Evolutionary conservation across 1,139 yeast species (phyloP).

Genomic region (Geotrichum macrosporum): DNA sequence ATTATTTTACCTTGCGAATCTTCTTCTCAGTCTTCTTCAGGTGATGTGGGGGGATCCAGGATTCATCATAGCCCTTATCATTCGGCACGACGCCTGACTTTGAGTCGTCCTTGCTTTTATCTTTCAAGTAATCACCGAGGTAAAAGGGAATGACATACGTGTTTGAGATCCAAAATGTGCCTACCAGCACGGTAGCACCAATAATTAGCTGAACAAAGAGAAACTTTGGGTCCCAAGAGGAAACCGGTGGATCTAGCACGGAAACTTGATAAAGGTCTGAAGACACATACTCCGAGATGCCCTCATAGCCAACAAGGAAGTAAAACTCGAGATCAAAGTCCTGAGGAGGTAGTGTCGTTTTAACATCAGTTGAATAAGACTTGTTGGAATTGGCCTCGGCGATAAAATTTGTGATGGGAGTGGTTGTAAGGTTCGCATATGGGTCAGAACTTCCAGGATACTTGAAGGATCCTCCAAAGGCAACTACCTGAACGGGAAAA

Average conservation of each 20-base stretch:
- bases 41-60: slow-evolving; percentile 55
- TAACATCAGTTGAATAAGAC: slow-evolving; percentile 27
- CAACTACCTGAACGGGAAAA: slow-evolving; percentile 53
- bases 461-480: slow-evolving; percentile 68
- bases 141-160: slow-evolving; percentile 45
- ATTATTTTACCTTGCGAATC: slow-evolving; percentile 8
- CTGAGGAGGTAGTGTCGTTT: slow-evolving; percentile 52
- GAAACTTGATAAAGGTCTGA: slow-evolving; percentile 55
- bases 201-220: slow-evolving; percentile 58
- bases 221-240: slow-evolving; percentile 69
- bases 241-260: slow-evolving; percentile 60
- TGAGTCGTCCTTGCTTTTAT: slow-evolving; percentile 30
- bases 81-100: slow-evolving; percentile 36
- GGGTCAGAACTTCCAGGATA: slow-evolving; percentile 47
- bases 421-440: slow-evolving; percentile 50
- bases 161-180: slow-evolving; percentile 47
- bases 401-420: not conserved
- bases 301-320: slow-evolving; percentile 50
- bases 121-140: slow-evolving; percentile 32
- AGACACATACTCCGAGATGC: slow-evolving; percentile 49
- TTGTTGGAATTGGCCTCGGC: not conserved
- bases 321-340: slow-evolving; percentile 60
- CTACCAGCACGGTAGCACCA: slow-evolving; percentile 47
- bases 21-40: slow-evolving; percentile 25
- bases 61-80: slow-evolving; percentile 43